These are phyloP conservation scores for Euphorbia celastroides DNA, from an alignment of 441 rosid species.

Conservation along the genomic window DNA sequence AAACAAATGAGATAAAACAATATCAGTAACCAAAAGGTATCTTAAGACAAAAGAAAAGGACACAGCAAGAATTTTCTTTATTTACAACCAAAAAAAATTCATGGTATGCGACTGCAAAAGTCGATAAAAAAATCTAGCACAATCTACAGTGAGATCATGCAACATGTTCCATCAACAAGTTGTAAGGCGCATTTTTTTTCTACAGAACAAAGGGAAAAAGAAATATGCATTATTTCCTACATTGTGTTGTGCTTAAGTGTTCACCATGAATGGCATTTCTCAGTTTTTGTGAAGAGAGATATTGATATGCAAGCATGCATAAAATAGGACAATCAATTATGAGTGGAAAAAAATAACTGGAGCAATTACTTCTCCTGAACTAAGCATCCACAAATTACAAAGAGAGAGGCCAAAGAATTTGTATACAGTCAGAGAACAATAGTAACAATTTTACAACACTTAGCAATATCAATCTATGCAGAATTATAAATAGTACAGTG, in stretches of 20 bases:
- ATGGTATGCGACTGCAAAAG: neutral
- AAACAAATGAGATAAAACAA: neutral
- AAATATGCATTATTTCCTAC: neutral
- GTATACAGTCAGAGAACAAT: neutral
- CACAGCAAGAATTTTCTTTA: too few species aligned
- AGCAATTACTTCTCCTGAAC: neutral
- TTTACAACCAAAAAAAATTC: neutral
- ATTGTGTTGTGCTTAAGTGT: neutral
- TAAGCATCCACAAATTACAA: neutral
- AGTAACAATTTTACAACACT: neutral
- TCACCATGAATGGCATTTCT: neutral
- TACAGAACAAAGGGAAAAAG: neutral
- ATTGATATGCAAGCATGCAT: neutral
- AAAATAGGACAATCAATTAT: neutral
- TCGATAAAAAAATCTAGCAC: neutral
- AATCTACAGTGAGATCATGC: neutral
- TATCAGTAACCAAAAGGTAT: conserved; percentile 2
- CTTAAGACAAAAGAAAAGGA: neutral
- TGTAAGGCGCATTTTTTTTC: neutral
- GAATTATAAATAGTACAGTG: neutral
- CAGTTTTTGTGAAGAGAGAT: neutral
- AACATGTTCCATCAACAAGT: neutral
- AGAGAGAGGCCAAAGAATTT: neutral
- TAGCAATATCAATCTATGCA: neutral
- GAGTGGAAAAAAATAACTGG: neutral